These are phyloP conservation scores for Pseudozyma hubeiensis DNA, from an alignment of 1,284 basidiomycete species.

Conservation along the genomic window DNA sequence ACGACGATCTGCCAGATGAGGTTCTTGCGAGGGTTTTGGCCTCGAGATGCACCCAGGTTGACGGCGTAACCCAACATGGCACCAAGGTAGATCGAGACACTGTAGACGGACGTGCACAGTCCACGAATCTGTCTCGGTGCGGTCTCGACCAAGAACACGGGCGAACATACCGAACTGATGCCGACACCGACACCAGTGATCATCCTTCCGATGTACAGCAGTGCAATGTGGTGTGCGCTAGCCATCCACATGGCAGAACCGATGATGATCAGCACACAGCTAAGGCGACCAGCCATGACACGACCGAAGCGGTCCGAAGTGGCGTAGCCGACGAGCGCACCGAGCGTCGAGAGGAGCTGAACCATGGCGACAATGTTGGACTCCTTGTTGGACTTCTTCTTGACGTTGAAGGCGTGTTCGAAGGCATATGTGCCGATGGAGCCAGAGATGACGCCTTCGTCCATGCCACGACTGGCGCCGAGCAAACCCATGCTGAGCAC, in stretches of 20 bases:
- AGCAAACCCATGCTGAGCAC: constrained; percentile 32
- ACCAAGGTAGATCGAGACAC: constrained; percentile 28
- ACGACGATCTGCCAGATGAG: constrained; percentile 30
- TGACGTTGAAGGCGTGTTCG: constrained; percentile 30
- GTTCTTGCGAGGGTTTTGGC: constrained; percentile 11
- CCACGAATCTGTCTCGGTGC: constrained; percentile 34
- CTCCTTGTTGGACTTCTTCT: constrained; percentile 31
- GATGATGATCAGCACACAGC: constrained; percentile 27
- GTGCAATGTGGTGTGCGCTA: constrained; percentile 11
- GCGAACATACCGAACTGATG: constrained; percentile 24
- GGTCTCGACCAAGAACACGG: constrained; percentile 32
- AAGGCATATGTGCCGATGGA: constrained; percentile 19
- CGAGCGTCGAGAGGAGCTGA: constrained; percentile 30
- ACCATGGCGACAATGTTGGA: constrained; percentile 43
- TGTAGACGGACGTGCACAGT: constrained; percentile 37
- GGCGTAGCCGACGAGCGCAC: constrained; percentile 29
- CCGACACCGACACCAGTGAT: constrained; percentile 32
- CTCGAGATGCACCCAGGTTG: constrained; percentile 20
- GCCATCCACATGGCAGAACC: constrained; percentile 29
- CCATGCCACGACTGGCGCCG: constrained; percentile 34
- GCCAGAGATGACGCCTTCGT: constrained; percentile 34
- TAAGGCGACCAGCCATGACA: constrained; percentile 17
- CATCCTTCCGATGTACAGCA: constrained; percentile 25
- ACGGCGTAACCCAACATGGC: constrained; percentile 26
- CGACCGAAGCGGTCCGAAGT: constrained; percentile 22